A percentile compares a stretch with the other conserved stretches of the same genome.
Evolutionary conservation across 805 yeast species (phyloP).

Genomic region (Suhomyces sp.): DNA sequence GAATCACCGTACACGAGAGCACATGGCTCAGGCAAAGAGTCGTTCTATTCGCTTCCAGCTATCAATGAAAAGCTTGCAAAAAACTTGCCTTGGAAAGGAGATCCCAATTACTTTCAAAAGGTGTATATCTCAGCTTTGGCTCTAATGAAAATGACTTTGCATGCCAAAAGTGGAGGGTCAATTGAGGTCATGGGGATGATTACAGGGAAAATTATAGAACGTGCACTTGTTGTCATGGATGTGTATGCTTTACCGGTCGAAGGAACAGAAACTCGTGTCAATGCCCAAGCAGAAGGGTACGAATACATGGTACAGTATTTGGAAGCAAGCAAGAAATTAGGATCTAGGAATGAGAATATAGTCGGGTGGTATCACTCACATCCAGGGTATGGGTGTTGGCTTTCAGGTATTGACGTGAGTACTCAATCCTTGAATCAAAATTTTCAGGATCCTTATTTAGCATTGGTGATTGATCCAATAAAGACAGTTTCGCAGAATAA

Average conservation of each 20-base stretch:
- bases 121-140: conserved; percentile 72
- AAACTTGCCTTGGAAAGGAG: conserved; percentile 52
- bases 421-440: conserved; percentile 84
- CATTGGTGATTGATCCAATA: conserved; percentile 83
- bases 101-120: conserved; percentile 60
- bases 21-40: conserved; percentile 57
- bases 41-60: conserved; percentile 10
- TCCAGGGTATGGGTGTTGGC: conserved; percentile 98
- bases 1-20: no score
- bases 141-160: conserved; percentile 69
- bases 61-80: conserved; percentile 9
- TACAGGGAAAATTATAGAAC: conserved; percentile 66
- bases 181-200: conserved; percentile 96
- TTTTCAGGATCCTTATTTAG: conserved; percentile 89
- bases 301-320: conserved; percentile 91
- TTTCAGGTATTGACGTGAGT: conserved; percentile 88
- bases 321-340: conserved; percentile 51
- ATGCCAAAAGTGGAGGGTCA: conserved; percentile 80
- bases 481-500: conserved; percentile 59
- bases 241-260: conserved; percentile 87
- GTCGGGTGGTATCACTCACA: conserved; percentile 99
- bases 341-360: conserved; percentile 53
- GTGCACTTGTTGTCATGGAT: conserved; percentile 69
- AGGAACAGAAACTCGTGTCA: conserved; percentile 94
- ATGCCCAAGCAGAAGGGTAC: conserved; percentile 90